Evolutionary conservation across 495 filamentous ascomycete species (phyloP).

Genomic region (Tuber umbilicatum): DNA sequence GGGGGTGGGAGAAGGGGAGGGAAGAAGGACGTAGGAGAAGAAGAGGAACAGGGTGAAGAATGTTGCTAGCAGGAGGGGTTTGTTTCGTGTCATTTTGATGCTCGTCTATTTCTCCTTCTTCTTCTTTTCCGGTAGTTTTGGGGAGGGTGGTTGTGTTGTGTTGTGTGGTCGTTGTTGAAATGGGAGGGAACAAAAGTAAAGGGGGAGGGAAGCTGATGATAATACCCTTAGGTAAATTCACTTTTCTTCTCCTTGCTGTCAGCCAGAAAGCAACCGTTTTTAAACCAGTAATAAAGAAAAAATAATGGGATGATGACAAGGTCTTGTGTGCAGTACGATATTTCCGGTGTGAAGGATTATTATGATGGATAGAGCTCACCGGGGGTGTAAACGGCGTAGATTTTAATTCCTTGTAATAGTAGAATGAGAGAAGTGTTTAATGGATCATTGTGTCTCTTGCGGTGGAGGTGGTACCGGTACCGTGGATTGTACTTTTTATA

Average conservation of each 20-base stretch:
- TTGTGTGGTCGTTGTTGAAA: neutral
- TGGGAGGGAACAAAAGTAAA: neutral
- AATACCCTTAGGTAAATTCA: neutral
- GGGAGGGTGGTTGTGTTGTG: neutral
- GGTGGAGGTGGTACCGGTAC: neutral
- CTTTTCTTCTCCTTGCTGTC: neutral
- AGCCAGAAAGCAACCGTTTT: neutral
- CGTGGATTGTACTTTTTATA: neutral
- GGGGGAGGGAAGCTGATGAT: neutral
- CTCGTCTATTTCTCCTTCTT: neutral
- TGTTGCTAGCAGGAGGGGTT: slow-evolving; percentile 21
- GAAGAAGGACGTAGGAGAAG: slow-evolving; percentile 28
- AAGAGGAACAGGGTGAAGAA: slow-evolving; percentile 26
- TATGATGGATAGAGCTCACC: neutral
- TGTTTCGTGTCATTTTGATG: slow-evolving; percentile 20
- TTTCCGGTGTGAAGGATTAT: neutral
- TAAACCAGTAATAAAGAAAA: neutral
- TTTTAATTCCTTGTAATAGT: neutral
- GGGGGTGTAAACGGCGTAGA: neutral
- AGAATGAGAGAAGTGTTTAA: neutral
- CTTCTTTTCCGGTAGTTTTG: neutral
- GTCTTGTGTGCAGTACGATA: neutral
- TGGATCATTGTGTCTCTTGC: neutral
- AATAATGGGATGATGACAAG: neutral
- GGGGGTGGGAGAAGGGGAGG: neutral